Evolutionary conservation across 2,329 filamentous ascomycete genomes (phyloP), one percentile per base, ranked within the genome.

Genomic region (Hypoxylon sp.): DNA sequence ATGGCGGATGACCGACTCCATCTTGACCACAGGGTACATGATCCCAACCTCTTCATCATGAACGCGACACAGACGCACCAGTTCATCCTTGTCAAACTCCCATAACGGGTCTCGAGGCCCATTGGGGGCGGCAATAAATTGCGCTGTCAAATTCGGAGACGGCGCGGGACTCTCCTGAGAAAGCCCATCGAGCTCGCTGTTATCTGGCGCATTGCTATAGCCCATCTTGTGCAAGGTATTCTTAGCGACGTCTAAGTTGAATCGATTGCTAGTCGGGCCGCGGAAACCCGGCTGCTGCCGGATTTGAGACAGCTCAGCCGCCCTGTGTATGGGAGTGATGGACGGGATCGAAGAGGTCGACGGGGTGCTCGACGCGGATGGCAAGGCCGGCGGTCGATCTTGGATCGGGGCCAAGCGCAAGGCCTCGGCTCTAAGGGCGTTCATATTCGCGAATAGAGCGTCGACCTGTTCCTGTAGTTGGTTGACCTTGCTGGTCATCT

Each of bases 21-120:
- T 91, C 72, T 93, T 88, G 51, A 97, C 80, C 3, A 97, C 88
- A 0, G 95, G 95, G 78, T 97, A 97, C 93, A 97, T 97, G 75
- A 95, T 88, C 48, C 93, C 93, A 75, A 97, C 91, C 78, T 98
- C 95, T 74, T 98, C 94, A 72, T 97, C 92, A 76, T 96, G 95
- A 0, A 97, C 84, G 13, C 88, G 86, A 72, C 93, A 93, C 13
- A 98, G 82, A 1, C 93, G 89, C 20, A 95, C 79, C 75, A 96
- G 93, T 76, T 98, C 94, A 37, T 94, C 89, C 75, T 91, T 90
- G 60, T 88, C 88, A 54, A 97, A 88, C 6, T 90, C 85, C 89
- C 94, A 95, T 30, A 98, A 87, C 0, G 94, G 94, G 77, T 98
- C 95, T 85, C 68, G 82, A 58, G 59, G 65, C 40, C 14, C 66